Percentiles rank a stretch among this genome's conserved stretches.
These are phyloP conservation scores for Zygosaccharomyces bisporus DNA, from an alignment of 805 yeast species.

Conservation along the genomic window DNA sequence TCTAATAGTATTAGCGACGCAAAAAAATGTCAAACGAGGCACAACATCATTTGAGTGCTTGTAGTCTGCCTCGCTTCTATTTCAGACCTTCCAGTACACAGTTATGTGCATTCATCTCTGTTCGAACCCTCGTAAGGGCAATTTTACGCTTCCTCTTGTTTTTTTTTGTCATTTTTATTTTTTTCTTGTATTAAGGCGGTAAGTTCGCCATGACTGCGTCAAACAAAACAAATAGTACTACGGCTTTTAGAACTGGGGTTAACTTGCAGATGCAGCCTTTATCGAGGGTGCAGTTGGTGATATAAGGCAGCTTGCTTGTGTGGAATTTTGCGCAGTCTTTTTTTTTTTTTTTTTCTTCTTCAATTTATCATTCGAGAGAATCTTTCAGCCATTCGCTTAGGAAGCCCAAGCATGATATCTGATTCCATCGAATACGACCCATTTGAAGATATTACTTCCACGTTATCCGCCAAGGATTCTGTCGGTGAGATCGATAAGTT, in stretches of 20 bases:
- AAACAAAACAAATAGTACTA: not conserved
- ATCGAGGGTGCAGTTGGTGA: not conserved
- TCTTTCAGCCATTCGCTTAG: not conserved
- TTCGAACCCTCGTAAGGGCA: conserved; percentile 1
- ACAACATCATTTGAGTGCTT: too few species aligned
- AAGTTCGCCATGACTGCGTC: not conserved
- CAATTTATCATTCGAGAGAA: not conserved
- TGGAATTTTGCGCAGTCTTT: not conserved
- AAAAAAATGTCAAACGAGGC: too few species aligned
- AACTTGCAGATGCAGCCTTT: not conserved
- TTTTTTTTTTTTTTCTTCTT: too few species aligned
- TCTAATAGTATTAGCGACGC: too few species aligned
- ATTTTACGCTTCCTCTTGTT: not conserved
- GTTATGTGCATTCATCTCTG: too few species aligned
- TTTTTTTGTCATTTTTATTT: not conserved
- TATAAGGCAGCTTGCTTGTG: not conserved
- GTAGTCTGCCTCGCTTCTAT: too few species aligned
- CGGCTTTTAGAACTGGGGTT: not conserved
- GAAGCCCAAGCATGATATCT: conserved; percentile 20
- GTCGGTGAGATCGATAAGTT: conserved; percentile 50
- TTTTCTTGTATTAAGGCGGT: conserved; percentile 4
- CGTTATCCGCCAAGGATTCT: conserved; percentile 50
- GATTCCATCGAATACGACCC: conserved; percentile 50
- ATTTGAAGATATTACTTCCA: conserved; percentile 44
- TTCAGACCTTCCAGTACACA: too few species aligned